Evolutionary conservation across 371 early-diverging fungal species (phyloP), one percentile per base, ranked within the genome.

Genomic region (Dinochytrium kinnereticum): DNA sequence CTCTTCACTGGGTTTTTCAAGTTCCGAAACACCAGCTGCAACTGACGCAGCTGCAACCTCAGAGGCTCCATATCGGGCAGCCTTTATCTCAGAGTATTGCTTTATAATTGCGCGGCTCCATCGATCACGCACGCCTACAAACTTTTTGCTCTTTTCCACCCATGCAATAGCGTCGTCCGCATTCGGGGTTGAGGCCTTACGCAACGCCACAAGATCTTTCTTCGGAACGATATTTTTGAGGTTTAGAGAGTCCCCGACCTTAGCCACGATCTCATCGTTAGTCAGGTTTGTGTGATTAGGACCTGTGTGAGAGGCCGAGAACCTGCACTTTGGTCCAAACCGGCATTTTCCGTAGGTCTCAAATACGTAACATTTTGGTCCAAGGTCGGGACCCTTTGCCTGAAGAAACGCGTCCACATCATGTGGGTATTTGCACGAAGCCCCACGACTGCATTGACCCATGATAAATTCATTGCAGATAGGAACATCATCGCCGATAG

Each of bases 261-360:
- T 24, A 17, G 38, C 40, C 30, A 70, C 69, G 1, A 40, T 10
- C 59, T 68, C 73, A 36, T 64, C 59, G 38, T 77, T 57, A 55
- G 70, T 73, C 2, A 75, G 26, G 31, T 73, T 34, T 21, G 64
- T 51, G n/a, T 44, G 49, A 7, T 67, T 64, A 2, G 78, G 76
- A 40, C 83, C 84, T 28, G 91, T 76, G 80, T 97, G 97, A 44
- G 1, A 89, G 90, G 1, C 77, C 78, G 93, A 82, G 74, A 76
- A 96, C 19, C 97, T 85, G 82, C 98, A 97, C 64, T 89, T 90
- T 64, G 93, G 81, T 2, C 96, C 81, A 70, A 67, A 87, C 81
- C 59, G 86, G 89, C 94, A 91, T 30, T 81, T 78, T 72, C 97
- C 97, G 73, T 80, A 90, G 17, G 82, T 64, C 1, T 90, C 90